These are phyloP conservation scores for Annulohypoxylon stygium DNA, from an alignment of 495 filamentous ascomycete species.

Conservation along the genomic window DNA sequence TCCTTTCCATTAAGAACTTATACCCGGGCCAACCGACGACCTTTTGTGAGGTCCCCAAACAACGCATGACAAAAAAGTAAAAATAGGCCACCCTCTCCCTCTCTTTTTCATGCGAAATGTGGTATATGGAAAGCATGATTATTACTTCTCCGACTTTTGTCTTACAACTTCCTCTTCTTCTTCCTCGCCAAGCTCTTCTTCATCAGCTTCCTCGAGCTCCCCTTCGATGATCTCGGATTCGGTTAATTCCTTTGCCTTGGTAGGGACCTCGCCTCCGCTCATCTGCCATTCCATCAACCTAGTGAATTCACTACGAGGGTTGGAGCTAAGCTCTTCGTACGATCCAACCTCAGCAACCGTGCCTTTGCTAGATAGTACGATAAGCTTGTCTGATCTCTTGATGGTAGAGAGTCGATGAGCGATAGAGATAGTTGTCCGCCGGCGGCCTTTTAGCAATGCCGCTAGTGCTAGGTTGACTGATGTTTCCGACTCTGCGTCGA, in stretches of 20 bases:
- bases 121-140: conserved; percentile 11
- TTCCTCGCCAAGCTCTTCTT: conserved; percentile 52
- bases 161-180: conserved; percentile 34
- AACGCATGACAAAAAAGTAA: conserved; percentile 9
- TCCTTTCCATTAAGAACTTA: conserved; percentile 20
- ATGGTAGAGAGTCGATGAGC: conserved; percentile 96
- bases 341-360: conserved; percentile 90
- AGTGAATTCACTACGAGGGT: conserved; percentile 84
- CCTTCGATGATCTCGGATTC: conserved; percentile 62
- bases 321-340: conserved; percentile 79
- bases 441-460: conserved; percentile 79
- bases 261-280: conserved; percentile 77
- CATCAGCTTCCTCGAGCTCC: conserved; percentile 55
- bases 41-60: neutral
- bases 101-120: conserved; percentile 18
- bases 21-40: neutral
- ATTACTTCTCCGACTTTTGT: conserved; percentile 32
- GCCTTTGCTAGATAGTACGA: conserved; percentile 86
- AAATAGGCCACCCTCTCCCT: neutral
- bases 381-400: conserved; percentile 92
- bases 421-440: conserved; percentile 94
- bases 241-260: conserved; percentile 53
- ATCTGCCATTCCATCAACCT: conserved; percentile 99
- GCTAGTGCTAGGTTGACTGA: conserved; percentile 90
- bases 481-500: conserved; percentile 98